Evolutionary conservation across 139 green algal species (phyloP).

Genomic region (Chlorella vulgaris): DNA sequence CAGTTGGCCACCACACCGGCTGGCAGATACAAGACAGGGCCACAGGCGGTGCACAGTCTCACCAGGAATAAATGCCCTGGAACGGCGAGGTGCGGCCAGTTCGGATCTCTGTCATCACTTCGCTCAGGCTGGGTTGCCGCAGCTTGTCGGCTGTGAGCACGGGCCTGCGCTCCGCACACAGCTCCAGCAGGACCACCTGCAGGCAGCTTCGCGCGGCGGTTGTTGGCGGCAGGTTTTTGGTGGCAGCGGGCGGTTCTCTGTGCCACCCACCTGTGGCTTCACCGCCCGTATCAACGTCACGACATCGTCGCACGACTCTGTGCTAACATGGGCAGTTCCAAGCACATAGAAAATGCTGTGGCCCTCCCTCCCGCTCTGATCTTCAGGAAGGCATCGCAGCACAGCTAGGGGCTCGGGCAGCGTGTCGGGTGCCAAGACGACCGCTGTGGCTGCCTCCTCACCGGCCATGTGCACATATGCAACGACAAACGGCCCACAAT

Average conservation of each 20-base stretch:
- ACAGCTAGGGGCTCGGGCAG: slow-evolving; percentile 31
- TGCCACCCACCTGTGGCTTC: slow-evolving; percentile 12
- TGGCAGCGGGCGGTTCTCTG: too few species aligned
- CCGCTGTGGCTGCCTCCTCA: neutral
- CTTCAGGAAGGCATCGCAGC: slow-evolving; percentile 8
- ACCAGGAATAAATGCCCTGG: slow-evolving; percentile 60
- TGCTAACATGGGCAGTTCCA: slow-evolving; percentile 44
- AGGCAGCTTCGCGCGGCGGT: neutral
- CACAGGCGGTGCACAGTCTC: neutral
- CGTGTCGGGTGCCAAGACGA: neutral
- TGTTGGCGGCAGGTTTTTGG: neutral
- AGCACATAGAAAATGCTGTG: slow-evolving; percentile 34
- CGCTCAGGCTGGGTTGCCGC: slow-evolving; percentile 21
- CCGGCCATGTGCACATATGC: slow-evolving; percentile 6
- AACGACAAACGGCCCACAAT: neutral
- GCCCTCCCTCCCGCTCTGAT: neutral
- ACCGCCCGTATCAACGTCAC: slow-evolving; percentile 25
- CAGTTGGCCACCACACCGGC: neutral
- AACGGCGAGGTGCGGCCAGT: slow-evolving; percentile 46
- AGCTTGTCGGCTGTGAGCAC: slow-evolving; percentile 32
- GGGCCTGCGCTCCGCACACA: slow-evolving; percentile 42
- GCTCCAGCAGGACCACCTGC: slow-evolving; percentile 44
- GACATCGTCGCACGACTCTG: slow-evolving; percentile 35
- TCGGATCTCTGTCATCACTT: slow-evolving; percentile 19
- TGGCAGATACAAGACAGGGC: too few species aligned